Base-by-base conservation (phyloP, 2,329 filamentous ascomycete genomes). In the Gliomastix tumulicola region DNA sequence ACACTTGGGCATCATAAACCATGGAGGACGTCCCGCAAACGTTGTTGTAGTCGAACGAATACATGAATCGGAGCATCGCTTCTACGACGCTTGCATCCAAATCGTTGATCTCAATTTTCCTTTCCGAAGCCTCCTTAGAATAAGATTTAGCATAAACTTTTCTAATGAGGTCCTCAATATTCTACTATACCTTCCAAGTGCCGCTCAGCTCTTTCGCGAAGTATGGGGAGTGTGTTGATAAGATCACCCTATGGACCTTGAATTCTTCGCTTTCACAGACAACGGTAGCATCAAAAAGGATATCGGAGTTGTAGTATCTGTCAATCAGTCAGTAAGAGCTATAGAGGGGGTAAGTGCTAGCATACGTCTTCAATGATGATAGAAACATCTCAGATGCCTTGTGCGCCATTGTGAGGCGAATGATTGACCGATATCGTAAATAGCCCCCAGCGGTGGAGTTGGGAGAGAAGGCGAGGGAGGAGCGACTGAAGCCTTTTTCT, bases 61-160 rank as follows among this genome's bases (percentile, higher is more conserved):
- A 45, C 41, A 45, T 43, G 33, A 43, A 45, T 18, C 32, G 32
- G 9, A 45, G 30, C 38, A 43, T 45, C 3, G 38, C 32, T 27
- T 43, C 39, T 8, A 45, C 41, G n/a, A 43, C 28, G 6, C 34
- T 37, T 15, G 39, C 5, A 20, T 45, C 43, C 16, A 45, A 41
- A n/a, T 45, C 41, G 20, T 35, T 33, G n/a, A 45, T 37, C 17
- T 40, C 35, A 16, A 43, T 39, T 20, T 37, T 38, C 5, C n/a
- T 45, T 20, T 43, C 39, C 12, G 25, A 20, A n/a, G 22, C 37
- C 32, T 45, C 43, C 43, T 40, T 32, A 6, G 17, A 6, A 38
- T 27, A 19, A 9, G 19, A 10, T 22, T 33, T 13, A 31, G 21
- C 20, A 32, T 21, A 36, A 18, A 17, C 20, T 13, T 15, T 30